Conservation (phyloP, 225 moss, liverwort and hornwort species). For the Sphagnum tenellum region DNA sequence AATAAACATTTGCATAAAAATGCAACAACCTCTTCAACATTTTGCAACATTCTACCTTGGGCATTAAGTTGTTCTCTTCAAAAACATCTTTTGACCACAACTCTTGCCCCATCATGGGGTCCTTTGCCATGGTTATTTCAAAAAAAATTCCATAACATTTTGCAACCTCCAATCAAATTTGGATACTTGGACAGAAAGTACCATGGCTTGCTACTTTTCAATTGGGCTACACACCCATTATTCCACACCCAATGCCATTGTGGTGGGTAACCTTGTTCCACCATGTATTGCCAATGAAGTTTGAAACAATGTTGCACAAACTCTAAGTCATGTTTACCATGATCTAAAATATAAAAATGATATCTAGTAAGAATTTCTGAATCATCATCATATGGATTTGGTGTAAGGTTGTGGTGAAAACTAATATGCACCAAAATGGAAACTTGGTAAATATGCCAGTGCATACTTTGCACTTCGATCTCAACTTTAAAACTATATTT, state of each 20-base stretch:
- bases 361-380: background rate
- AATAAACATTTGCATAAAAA: too few species aligned
- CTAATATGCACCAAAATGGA: background rate
- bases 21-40: background rate
- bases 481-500: background rate
- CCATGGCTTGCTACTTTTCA: background rate
- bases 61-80: background rate
- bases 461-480: slow-evolving; percentile 1
- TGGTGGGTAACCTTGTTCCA: background rate
- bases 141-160: background rate
- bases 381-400: background rate
- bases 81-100: background rate
- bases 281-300: background rate
- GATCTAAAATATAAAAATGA: background rate
- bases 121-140: background rate
- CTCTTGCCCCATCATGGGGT: background rate
- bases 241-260: background rate
- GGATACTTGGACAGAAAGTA: background rate
- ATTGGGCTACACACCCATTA: background rate
- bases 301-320: background rate
- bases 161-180: background rate
- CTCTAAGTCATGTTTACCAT: background rate
- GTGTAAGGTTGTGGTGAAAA: background rate
- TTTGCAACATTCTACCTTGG: background rate
- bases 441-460: slow-evolving; percentile 1